A percentile compares a stretch with the other conserved stretches of the same genome.
Evolutionary conservation across 805 yeast species (phyloP).

Genomic region (Suhomyces faveliae): DNA sequence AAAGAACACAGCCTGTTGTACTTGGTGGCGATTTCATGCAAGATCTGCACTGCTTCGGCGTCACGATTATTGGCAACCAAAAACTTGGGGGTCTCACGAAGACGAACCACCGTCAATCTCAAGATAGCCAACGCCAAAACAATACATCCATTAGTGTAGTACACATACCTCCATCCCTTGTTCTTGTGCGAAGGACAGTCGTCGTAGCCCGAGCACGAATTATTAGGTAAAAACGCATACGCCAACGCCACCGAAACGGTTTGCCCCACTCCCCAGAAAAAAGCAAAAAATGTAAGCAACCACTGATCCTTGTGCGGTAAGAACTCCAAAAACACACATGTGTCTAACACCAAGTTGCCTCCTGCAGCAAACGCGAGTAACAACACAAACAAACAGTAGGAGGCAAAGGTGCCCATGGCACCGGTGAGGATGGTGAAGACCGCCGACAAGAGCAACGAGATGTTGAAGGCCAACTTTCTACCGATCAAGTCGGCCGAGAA

Average conservation of each 20-base stretch:
- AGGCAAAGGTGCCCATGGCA: slow-evolving; percentile 48
- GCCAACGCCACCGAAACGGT: slow-evolving; percentile 50
- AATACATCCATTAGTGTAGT: slow-evolving; percentile 47
- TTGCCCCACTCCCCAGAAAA: slow-evolving; percentile 48
- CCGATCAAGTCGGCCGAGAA: slow-evolving; percentile 40
- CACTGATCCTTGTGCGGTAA: slow-evolving; percentile 52
- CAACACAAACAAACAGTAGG: slow-evolving; percentile 49
- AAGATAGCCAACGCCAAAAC: slow-evolving; percentile 39
- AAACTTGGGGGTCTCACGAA: slow-evolving; percentile 58
- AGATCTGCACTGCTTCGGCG: slow-evolving; percentile 44
- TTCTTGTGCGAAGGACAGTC: slow-evolving; percentile 47
- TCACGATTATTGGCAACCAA: slow-evolving; percentile 52
- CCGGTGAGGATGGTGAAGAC: slow-evolving; percentile 54
- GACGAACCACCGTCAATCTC: slow-evolving; percentile 31
- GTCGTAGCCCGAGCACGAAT: slow-evolving; percentile 42
- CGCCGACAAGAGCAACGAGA: slow-evolving; percentile 48
- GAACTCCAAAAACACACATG: slow-evolving; percentile 52
- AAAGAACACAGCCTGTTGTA: slow-evolving; percentile 19
- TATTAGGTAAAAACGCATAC: slow-evolving; percentile 55
- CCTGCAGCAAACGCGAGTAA: slow-evolving; percentile 49
- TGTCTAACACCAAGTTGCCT: slow-evolving; percentile 57
- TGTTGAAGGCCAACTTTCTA: slow-evolving; percentile 19
- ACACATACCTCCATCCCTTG: slow-evolving; percentile 61
- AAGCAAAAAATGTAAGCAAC: slow-evolving; percentile 48
- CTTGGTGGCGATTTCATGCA: slow-evolving; percentile 43